Evolutionary conservation across 2,329 filamentous ascomycete species (phyloP).

Genomic region (Cladosporium sp.): DNA sequence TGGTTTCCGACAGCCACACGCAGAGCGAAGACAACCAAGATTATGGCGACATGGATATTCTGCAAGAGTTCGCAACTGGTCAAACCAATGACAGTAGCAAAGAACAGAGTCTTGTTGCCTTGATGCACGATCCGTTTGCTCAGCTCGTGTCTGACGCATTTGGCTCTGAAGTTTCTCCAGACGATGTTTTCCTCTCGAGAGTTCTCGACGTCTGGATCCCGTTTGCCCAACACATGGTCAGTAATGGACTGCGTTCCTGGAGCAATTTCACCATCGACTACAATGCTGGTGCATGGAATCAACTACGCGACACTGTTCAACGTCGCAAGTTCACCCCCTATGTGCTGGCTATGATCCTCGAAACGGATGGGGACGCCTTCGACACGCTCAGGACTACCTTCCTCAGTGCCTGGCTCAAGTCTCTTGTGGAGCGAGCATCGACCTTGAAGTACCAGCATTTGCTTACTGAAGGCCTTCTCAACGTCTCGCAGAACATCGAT

Average conservation of each 20-base stretch:
- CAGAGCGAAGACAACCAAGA: constrained; percentile 64
- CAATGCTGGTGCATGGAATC: constrained; percentile 53
- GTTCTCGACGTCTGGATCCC: constrained; percentile 59
- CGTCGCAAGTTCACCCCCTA: constrained; percentile 49
- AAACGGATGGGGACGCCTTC: constrained; percentile 43
- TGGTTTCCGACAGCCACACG: constrained; percentile 29
- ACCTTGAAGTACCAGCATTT: constrained; percentile 63
- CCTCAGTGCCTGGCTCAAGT: constrained; percentile 56
- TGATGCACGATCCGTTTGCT: constrained; percentile 42
- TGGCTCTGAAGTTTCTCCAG: constrained; percentile 57
- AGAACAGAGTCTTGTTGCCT: constrained; percentile 1
- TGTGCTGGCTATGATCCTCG: constrained; percentile 47
- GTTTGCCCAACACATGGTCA: constrained; percentile 51
- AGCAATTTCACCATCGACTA: constrained; percentile 58
- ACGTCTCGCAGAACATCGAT: constrained; percentile 39
- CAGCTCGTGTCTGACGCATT: constrained; percentile 63
- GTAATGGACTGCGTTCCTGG: constrained; percentile 53
- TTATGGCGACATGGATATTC: constrained; percentile 57
- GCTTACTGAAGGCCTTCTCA: constrained; percentile 57
- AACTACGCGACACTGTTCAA: constrained; percentile 50
- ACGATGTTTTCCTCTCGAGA: constrained; percentile 56
- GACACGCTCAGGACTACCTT: constrained; percentile 47
- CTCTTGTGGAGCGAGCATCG: constrained; percentile 61
- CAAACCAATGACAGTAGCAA: background rate
- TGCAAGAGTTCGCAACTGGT: constrained; percentile 42